Base-by-base conservation (phyloP, 1,284 basidiomycete species). In the Meripilus lineatus region DNA sequence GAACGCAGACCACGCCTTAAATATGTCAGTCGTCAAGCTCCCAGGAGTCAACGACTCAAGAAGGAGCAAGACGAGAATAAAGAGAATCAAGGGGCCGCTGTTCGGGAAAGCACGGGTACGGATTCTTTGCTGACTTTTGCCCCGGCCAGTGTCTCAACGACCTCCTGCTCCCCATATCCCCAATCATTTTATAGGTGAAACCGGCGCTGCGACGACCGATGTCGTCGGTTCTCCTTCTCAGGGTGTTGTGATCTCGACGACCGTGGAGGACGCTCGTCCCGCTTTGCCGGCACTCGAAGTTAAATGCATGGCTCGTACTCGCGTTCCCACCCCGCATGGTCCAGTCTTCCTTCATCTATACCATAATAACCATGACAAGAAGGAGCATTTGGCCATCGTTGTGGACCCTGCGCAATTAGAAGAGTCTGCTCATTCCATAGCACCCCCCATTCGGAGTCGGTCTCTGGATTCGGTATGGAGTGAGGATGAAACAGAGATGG, bases 381-480 rank as follows among this genome's bases (percentile, higher is more conserved):
- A 99, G 68, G 96, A 99, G 62, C 96, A 99, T 62, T 78, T 99
- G n/a, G 95, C 96, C 0, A 82, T 99, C 45, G 93, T 99, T 48
- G 79, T 95, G 38, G 96, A 99, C 64, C 78, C 91, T 14, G 86
- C 86, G 1, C 94, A 97, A 64, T 72, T 79, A 37, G 67, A 70
- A 40, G 70, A 73, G 7, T 60, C 68, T 10, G 45, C 40, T 1
- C 61, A 69, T 14, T 50, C 66, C 11, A 50, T 61, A 26, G 68
- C 66, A 2, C 75, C 75, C 10, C 69, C 71, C 42, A 93, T 99
- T 56, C 83, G 94, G 24, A 94, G 90, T 46, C 72, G 67, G 37
- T 82, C 84, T 1, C 74, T 99, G 4, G 93, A 99, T 55, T 81
- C 87, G 8, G 72, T 84, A 7, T 98, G 95, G 96, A 75, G 73